Evolutionary conservation across 805 yeast genomes (phyloP), one percentile per base, ranked within the genome.

Genomic region (Wickerhamiella vanderwaltii): DNA sequence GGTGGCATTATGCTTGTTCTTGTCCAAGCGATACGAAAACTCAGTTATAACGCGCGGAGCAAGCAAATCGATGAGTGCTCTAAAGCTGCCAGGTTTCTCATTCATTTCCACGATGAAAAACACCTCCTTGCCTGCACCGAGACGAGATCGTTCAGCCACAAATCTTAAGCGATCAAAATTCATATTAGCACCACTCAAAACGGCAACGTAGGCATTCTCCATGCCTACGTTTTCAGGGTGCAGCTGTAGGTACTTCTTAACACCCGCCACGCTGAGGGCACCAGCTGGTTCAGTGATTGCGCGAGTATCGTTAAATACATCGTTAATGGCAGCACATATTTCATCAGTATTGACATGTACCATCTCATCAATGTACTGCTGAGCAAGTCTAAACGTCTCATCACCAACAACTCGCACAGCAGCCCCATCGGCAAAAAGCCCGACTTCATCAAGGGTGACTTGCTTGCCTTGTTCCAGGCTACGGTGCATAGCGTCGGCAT

Each of bases 81-180:
- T 69, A 64, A 91, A 91, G 43, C 93, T 81, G 22, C 97, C 98
- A 15, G 96, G 95, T 34, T 67, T 63, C 60, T 91, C 98, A 18
- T 97, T 96, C 49, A 91, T 85, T 33, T 85, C 78, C 13, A 87
- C 85, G 35, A 82, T 74, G 69, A 91, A 68, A 54, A 93, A 88
- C 5, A 85, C 94, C 65, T 91, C 99, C 52, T 79, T 83, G 43
- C 97, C 98, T 60, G 88, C 97, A 64, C 98, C 99, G n/a, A 91
- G 70, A 39, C 84, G 93, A 11, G 98, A 96, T 62, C 99, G 79
- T 62, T 91, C 99, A 45, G 94, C 75, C 16, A 91, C 96, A 61
- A 91, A 91, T 59, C 99, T 72, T 54, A 91, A 69, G 54, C 99
- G 73, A 62, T 88, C 98, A 58, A 91, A 91, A 65, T 93, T 88